Evolutionary conservation across 495 filamentous ascomycete species (phyloP), one percentile per base, ranked within the genome.

Genomic region (Platismatia glauca): DNA sequence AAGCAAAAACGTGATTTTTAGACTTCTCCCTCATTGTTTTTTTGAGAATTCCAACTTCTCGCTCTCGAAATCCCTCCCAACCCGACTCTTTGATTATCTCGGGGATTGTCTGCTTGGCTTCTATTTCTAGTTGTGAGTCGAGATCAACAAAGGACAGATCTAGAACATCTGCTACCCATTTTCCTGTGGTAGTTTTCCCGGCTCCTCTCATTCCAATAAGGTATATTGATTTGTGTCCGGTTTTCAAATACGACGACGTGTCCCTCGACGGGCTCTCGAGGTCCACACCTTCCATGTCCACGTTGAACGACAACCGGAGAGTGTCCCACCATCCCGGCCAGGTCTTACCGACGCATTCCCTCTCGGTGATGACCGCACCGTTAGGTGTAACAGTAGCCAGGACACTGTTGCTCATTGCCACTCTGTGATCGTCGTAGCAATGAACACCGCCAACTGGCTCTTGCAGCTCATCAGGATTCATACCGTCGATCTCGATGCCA

Each of bases 311-410:
- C 61, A 88, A 82, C 38, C 86, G 83, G 59, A 96, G 70, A 46
- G 85, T 83, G 72, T 99, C 95, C 94, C 94, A 99, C 90, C 94
- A 99, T 16, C 91, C 94, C 0, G 94, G 94, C 94, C 95, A 99
- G n/a, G 94, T 99, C 81, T 99, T 99, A 48, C 87, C 92, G 27
- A 90, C 88, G 71, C 94, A 99, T 70, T 95, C 90, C 63, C 88
- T 87, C 72, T 99, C 94, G 9, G 86, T 77, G 58, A 99, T 86
- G 35, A 96, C 75, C 3, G 90, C 86, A 3, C 89, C 81, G 16
- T 83, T 70, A 7, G 94, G 89, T n/a, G 87, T 80, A 39, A 88
- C 79, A 31, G 89, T 76, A 24, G 90, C 84, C 37, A 99, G 75
- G n/a, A 99, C 89, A 62, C 90, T 90, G 74, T 97, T 95, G 74